A percentile compares a stretch with the other conserved stretches of the same genome.
phyloP scores from a whole-genome alignment of 345 rosid genomes.

The Lepidium sativum region DNA sequence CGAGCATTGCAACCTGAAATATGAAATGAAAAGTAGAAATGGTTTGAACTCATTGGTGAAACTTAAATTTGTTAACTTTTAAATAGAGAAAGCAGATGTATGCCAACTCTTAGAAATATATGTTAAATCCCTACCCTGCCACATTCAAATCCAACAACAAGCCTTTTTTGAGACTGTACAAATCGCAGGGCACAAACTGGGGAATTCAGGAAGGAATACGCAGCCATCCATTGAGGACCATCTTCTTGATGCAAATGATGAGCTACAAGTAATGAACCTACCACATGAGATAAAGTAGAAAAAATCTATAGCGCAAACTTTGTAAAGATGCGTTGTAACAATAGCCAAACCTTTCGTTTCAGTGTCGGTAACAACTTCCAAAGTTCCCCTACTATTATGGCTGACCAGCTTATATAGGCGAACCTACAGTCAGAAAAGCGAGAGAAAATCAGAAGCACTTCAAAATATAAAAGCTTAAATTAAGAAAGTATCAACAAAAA shows the following conservation, averaged over 20 bases:
- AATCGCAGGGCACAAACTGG: slow-evolving; percentile 45
- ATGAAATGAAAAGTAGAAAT: slow-evolving; percentile 19
- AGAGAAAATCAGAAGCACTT: slow-evolving; percentile 17
- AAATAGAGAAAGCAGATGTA: background rate
- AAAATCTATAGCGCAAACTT: background rate
- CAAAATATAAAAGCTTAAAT: background rate
- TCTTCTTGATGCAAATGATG: slow-evolving; percentile 44
- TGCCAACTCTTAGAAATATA: slow-evolving; percentile 2
- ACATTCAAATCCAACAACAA: slow-evolving; percentile 76
- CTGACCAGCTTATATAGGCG: slow-evolving; percentile 42
- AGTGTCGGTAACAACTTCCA: slow-evolving; percentile 54
- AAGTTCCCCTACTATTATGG: slow-evolving; percentile 33
- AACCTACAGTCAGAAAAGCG: slow-evolving; percentile 42
- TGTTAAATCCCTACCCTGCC: slow-evolving; percentile 49
- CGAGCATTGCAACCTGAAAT: slow-evolving; percentile 82
- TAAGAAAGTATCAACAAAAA: slow-evolving; percentile 16
- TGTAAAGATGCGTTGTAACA: background rate
- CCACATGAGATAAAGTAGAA: slow-evolving; percentile 12
- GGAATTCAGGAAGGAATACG: slow-evolving; percentile 54
- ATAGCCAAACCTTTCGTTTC: slow-evolving; percentile 51
- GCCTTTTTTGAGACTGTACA: slow-evolving; percentile 44
- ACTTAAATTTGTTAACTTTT: background rate
- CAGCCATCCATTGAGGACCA: slow-evolving; percentile 62
- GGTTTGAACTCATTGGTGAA: background rate
- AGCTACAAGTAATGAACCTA: slow-evolving; percentile 38